Evolutionary conservation across 352 stramenopile species (phyloP), one percentile per base, ranked within the genome.

Genomic region (Phytophthora macrochlamydospora): DNA sequence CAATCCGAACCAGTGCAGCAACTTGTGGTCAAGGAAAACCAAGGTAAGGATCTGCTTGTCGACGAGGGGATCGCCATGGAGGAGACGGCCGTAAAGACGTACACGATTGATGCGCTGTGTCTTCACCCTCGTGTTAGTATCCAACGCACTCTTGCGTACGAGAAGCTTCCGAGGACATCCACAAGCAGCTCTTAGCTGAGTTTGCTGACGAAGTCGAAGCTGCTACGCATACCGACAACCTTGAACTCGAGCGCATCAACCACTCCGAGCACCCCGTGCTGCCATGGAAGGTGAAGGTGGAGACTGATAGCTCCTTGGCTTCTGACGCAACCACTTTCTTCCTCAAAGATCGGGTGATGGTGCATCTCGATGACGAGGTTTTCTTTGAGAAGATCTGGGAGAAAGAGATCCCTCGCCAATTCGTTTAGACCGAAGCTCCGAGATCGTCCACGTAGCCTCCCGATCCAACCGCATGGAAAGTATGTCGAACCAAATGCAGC

Each of bases 21-120:
- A 7, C 59, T 76, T 29, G 68, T 78, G 7, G 56, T 65, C 9
- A 72, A 59, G 8, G 77, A 86, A 60, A 66, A 83, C 14, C 75
- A 86, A 62, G 75, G 77, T 53, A 78, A 78, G 51, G 53, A 68
- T n/a, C 37, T 86, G 50, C 59, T 86, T n/a, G 57, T 83, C 11
- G 70, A 81, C n/a, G 59, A 84, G 51, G 75, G 77, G 2, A 80
- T 86, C 33, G 51, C 49, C 7, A 83, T 83, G 69, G 75, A 83
- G 8, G 75, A 86, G 51, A 78, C 56, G n/a, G 77, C 65, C 1
- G 55, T 62, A 32, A 83, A 86, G 49, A 79, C 61, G 43, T 86
- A 86, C 57, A 59, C 61, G 12, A 75, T 82, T 31, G 75, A 86
- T 30, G 37, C 63, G 3, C 61, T 67, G 35, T 73, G 72, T 51